These are phyloP conservation scores for Globisporangium cylindrosporum DNA, from an alignment of 352 stramenopile species.

Conservation along the genomic window DNA sequence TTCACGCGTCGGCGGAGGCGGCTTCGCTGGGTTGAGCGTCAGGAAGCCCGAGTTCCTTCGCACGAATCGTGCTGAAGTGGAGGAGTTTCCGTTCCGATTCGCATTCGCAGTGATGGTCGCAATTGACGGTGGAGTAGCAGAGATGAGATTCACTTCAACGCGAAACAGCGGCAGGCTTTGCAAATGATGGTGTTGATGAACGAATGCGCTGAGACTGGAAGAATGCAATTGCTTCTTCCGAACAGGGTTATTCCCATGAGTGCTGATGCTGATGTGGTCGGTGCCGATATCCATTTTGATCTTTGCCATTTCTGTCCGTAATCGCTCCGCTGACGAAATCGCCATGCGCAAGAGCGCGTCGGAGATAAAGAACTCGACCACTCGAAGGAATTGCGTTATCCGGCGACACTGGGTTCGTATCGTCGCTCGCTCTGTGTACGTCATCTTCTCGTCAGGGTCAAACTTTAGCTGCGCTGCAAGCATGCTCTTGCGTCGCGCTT, in stretches of 20 bases:
- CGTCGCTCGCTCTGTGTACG: constrained; percentile 92
- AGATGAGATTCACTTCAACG: constrained; percentile 58
- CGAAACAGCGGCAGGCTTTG: constrained; percentile 52
- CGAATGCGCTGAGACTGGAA: background rate
- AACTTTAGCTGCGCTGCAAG: constrained; percentile 16
- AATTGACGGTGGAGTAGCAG: constrained; percentile 18
- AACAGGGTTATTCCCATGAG: background rate
- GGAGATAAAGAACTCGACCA: constrained; percentile 90
- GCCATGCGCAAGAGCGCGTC: constrained; percentile 74
- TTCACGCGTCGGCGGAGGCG: constrained; percentile 9
- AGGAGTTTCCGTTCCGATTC: background rate
- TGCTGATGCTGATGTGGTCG: background rate
- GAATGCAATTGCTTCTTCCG: background rate
- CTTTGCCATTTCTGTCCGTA: constrained; percentile 38
- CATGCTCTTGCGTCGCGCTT: constrained; percentile 19
- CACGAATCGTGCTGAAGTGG: constrained; percentile 9
- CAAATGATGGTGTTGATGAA: background rate
- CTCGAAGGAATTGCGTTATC: constrained; percentile 88
- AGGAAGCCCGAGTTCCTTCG: constrained; percentile 24
- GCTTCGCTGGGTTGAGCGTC: constrained; percentile 10
- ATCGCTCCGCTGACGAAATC: constrained; percentile 47
- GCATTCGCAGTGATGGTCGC: constrained; percentile 3
- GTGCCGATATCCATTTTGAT: constrained; percentile 30
- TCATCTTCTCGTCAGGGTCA: constrained; percentile 71
- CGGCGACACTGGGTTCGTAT: constrained; percentile 90